A percentile compares a stretch with the other conserved stretches of the same genome.
Conservation (phyloP, 1,139 yeast genomes). For the Blastobotrys proliferans region DNA sequence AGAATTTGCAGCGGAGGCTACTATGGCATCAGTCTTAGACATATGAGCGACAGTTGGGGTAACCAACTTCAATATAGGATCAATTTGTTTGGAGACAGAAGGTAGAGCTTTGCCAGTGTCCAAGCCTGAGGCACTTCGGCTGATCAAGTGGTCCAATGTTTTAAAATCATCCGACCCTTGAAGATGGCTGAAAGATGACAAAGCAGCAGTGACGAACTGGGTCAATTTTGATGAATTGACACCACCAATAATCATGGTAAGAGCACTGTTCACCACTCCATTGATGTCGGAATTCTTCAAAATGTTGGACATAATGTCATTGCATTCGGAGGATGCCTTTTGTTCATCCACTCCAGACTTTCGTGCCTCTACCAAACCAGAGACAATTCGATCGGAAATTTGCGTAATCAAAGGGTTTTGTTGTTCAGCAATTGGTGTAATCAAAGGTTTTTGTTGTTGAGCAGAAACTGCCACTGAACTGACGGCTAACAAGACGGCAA, state of each 20-base stretch:
- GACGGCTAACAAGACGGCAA: no score
- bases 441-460: no score
- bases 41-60: constrained; percentile 6
- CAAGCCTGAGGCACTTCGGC: constrained; percentile 6
- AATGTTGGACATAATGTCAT: constrained; percentile 6
- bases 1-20: constrained; percentile 11
- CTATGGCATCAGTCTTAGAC: constrained; percentile 10
- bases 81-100: constrained; percentile 6
- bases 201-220: constrained; percentile 8
- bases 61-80: constrained; percentile 5
- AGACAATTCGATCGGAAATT: constrained; percentile 7
- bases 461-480: no score
- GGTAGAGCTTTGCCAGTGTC: constrained; percentile 11
- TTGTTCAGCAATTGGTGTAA: no score
- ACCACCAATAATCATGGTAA: constrained; percentile 7
- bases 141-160: constrained; percentile 5
- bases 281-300: constrained; percentile 4
- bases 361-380: constrained; percentile 13
- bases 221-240: constrained; percentile 6
- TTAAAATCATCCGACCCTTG: constrained; percentile 9
- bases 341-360: constrained; percentile 8
- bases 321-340: constrained; percentile 9
- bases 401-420: constrained; percentile 7
- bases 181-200: constrained; percentile 5
- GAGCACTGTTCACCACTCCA: constrained; percentile 9